Base-by-base conservation (phyloP, 2,329 filamentous ascomycete species). In the Trichoderma oligosporum region DNA sequence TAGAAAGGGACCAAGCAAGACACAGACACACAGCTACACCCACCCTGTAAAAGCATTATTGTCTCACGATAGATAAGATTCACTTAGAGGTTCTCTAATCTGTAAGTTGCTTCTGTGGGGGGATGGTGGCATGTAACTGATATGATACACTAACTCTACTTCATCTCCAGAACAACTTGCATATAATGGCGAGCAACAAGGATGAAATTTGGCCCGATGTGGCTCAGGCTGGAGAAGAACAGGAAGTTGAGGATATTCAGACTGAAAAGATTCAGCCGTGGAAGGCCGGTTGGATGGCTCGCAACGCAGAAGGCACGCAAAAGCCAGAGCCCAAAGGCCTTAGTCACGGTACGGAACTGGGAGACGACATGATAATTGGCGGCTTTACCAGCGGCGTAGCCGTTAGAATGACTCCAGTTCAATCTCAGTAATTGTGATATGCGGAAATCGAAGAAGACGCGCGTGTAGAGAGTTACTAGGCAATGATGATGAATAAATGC, bases 311-410 rank as follows among this genome's bases (percentile, higher is more conserved):
- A 5, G 45, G 45, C n/a, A 20, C n/a, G 11, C 7, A 22, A 48
- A 48, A 48, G 45, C 25, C 45, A 22, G 25, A 48, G 27, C 24
- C 45, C 4, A 29, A 27, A n/a, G 45, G 45, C 5, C n/a, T 48
- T n/a, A 48, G 45, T 12, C 45, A 48, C 20, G 45, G 45, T 7
- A 33, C 45, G 4, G 20, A 48, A 48, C 7, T 7, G 27, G 45
- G 45, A 12, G 20, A 14, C 4, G 18, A 18, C 9, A 7, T 48
- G 9, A 24, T 48, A 7, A 48, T 48, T 14, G 45, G 45, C 5
- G 45, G 45, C 20, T 48, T 48, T 35, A 48, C 45, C 12, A 48
- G 45, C 4, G 45, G 45, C 22, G 45, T 48, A 4, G 45, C 45
- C 5, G 9, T 48, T 9, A 33, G 18, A 4, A 48, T 48, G 45